Base-by-base conservation (phyloP, 192 early-diverging fungal genomes). In the Backusella tarrabulga region DNA sequence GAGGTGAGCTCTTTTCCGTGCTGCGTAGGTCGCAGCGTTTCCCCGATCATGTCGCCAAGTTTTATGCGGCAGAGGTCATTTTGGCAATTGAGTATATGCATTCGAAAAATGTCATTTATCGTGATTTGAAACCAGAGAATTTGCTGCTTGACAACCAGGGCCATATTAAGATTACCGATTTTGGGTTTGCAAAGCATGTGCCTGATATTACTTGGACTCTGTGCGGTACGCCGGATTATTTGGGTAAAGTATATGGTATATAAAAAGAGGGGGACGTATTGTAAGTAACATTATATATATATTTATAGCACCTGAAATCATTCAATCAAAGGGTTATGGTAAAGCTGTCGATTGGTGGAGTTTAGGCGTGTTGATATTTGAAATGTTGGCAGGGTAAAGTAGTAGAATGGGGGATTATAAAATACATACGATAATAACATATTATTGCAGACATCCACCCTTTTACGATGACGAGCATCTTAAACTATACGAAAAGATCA, bases 281-380 rank as follows among this genome's bases (percentile, higher is more conserved):
- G 19, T 6, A 67, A 9, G 19, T 72, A 19, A 72, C 26, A 12
- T 1, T 4, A 44, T 29, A 32, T 32, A 32, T 32, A 32, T 32
- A 34, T 71, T 38, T 3, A 5, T 32, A 78, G 94, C 94, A 19
- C 94, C 94, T 6, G 94, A 95, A 77, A 94, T 97, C 63, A 96
- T 96, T 83, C 95, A 97, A 85, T 93, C 94, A 69, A 95, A 94
- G 82, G 96, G 96, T 32, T 97, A 96, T 83, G 94, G 95, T 19
- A 92, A 92, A 71, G 94, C 96, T 7, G 97, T 96, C 0, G 97
- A 98, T 85, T 98, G 97, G 97, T 98, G 94, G 90, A 93, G 95
- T 56, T 89, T 98, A 77, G 97, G 97, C 38, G 90, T 98, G 67
- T 79, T 98, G 56, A 95, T 98, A 68, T 97, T 95, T 79, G 95